A percentile compares a stretch with the other conserved stretches of the same genome.
Evolutionary conservation across 768 basidiomycete genomes (phyloP).

Genomic region (Gelatoporia subvermispora): DNA sequence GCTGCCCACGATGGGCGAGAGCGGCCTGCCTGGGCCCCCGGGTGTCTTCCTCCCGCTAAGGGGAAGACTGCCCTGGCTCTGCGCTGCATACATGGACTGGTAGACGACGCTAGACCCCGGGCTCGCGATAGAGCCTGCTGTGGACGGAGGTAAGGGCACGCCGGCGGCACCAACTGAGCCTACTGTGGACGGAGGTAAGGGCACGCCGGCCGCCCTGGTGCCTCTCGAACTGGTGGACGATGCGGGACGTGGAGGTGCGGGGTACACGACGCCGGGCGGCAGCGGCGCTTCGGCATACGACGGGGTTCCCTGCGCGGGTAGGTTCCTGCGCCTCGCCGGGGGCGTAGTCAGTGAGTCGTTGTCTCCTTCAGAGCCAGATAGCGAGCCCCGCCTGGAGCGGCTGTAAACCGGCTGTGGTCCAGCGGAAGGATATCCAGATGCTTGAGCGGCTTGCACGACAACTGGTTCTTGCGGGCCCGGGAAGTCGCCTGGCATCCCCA

Average conservation of each 20-base stretch:
- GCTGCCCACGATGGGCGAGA: conserved; percentile 14
- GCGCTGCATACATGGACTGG: conserved; percentile 5
- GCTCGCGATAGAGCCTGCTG: conserved; percentile 6
- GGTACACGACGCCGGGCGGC: conserved; percentile 18
- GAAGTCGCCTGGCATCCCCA: conserved; percentile 12
- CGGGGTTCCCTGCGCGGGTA: conserved; percentile 7
- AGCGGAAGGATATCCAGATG: not conserved
- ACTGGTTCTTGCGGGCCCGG: conserved; percentile 11
- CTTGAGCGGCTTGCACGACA: conserved; percentile 4
- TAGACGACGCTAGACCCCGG: conserved; percentile 9
- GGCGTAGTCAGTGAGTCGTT: conserved; percentile 33
- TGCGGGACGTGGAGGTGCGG: conserved; percentile 11
- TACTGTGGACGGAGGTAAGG: conserved; percentile 14
- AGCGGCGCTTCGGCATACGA: conserved; percentile 18
- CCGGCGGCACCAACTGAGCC: conserved; percentile 14
- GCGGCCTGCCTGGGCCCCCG: conserved; percentile 4
- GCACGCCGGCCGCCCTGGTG: conserved; percentile 16
- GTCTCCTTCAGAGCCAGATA: conserved; percentile 24
- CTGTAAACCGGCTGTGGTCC: conserved; percentile 6
- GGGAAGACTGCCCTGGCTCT: conserved; percentile 4
- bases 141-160: conserved; percentile 18
- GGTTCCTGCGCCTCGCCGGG: conserved; percentile 14
- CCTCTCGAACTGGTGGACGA: conserved; percentile 12
- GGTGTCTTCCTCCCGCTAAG: conserved; percentile 6
- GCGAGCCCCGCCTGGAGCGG: conserved; percentile 9